Evolutionary conservation across 352 stramenopile species (phyloP), one percentile per base, ranked within the genome.

Genomic region (Globisporangium cylindrosporum): DNA sequence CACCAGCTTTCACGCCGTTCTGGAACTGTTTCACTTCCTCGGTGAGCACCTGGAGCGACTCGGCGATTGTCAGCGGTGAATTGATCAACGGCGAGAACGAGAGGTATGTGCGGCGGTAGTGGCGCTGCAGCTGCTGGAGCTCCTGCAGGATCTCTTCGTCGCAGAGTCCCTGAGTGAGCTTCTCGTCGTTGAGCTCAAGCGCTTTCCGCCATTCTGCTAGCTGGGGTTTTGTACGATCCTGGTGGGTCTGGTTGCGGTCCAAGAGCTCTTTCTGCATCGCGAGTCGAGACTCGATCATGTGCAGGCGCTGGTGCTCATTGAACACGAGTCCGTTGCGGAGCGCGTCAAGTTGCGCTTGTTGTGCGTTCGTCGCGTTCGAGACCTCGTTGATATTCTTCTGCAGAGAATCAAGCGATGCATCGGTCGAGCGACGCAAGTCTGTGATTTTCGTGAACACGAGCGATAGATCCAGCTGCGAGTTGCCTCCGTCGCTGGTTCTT

Each of bases 371-470:
- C n/a, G 71, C 73, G 5, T 69, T 74, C 18, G 72, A 73, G 9
- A 86, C 64, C 15, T 75, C 72, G 15, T 78, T 73, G 24, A 94
- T 75, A 46, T 71, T 80, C 51, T 71, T 80, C 51, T 89, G 78
- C 27, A 92, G 72, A 14, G 78, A 74, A 20, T 79, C 82, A 7
- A 92, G 64, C 2, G 83, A 88, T 2, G 78, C 79, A 67, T 91
- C 80, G 4, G 83, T 91, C 8, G 79, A 73, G 20, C 84, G 77
- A 0, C 83, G 80, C 63, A 94, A 61, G 38, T 93, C 86, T 0
- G 84, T 77, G 60, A 93, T 86, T 59, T 91, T 93, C 20, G 84
- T 87, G 62, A 94, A 94, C 51, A 94, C 84, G 22, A 94, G 71
- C 51, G 86, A 94, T 29, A 94, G 65, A 75, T 93, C 84, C 1